Evolutionary conservation across 805 yeast genomes (phyloP).

Genomic region (Wickerhamomyces hampshirensis): DNA sequence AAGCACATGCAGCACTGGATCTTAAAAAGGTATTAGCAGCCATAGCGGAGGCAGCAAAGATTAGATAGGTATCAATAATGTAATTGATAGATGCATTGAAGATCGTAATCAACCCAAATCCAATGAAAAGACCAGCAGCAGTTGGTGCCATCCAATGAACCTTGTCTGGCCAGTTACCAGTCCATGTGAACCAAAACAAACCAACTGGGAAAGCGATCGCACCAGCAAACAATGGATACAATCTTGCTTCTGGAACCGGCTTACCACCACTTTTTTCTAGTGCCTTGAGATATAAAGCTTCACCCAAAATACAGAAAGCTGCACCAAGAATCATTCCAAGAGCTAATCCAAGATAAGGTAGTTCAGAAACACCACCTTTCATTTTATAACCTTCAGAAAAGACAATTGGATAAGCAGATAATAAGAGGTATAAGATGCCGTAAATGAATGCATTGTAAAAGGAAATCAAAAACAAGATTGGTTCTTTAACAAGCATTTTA

Average conservation of each 20-base stretch:
- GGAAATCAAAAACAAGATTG: slow-evolving; percentile 63
- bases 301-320: slow-evolving; percentile 43
- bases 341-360: slow-evolving; percentile 76
- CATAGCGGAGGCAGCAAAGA: slow-evolving; percentile 73
- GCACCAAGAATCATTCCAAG: slow-evolving; percentile 66
- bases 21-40: slow-evolving; percentile 72
- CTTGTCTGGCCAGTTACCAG: slow-evolving; percentile 65
- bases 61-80: slow-evolving; percentile 63
- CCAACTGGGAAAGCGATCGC: slow-evolving; percentile 71
- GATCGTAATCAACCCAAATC: slow-evolving; percentile 62
- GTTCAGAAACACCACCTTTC: slow-evolving; percentile 59
- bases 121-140: slow-evolving; percentile 56
- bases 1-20: slow-evolving; percentile 62
- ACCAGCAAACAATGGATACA: slow-evolving; percentile 72
- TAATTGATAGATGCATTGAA: slow-evolving; percentile 70
- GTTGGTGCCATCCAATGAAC: slow-evolving; percentile 86
- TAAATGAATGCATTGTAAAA: slow-evolving; percentile 74
- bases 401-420: slow-evolving; percentile 73
- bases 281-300: slow-evolving; percentile 44
- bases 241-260: slow-evolving; percentile 75
- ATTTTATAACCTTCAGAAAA: slow-evolving; percentile 59
- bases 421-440: slow-evolving; percentile 69
- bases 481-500: slow-evolving; percentile 61
- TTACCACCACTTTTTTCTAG: slow-evolving; percentile 50
- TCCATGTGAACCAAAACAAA: slow-evolving; percentile 83